Evolutionary conservation across 106 monocot genomes (phyloP), one percentile per base, ranked within the genome.

Genomic region (Gastrodia elata): DNA sequence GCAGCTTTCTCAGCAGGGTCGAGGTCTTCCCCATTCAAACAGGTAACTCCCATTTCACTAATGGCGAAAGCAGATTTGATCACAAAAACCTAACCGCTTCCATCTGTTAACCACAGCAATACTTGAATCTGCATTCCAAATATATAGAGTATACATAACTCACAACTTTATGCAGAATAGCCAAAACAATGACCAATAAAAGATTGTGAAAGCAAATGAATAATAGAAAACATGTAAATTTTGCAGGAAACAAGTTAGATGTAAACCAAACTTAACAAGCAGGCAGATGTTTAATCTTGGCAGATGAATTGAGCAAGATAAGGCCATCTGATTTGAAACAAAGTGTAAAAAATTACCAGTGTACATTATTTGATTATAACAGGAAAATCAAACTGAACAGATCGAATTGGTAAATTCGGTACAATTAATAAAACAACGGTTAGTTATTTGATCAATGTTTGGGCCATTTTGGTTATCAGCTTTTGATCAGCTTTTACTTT

Each of bases 81-180:
- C 46, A 39, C 25, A 67, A 52, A 65, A 13, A 52, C 18, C n/a
- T 27, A 30, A 38, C 14, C 11, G 28, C n/a, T 68, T 65, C 20
- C 67, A 39, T 37, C 18, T 35, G 48, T 28, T 61, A 28, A 61
- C 32, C 0, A 13, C 32, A 28, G 26, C 61, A 61, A 44, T 34
- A 33, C 10, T 27, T 75, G 42, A 44, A 75, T 74, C 74, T 64
- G 74, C 61, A 64, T 58, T 8, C 36, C 10, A 37, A n/a, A 67
- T 7, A 15, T 36, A 20, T 8, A 61, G 30, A 61, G 30, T 36
- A 37, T 37, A 67, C 8, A 38, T 20, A 67, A 67, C 14, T 27
- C 2, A 37, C 67, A 37, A 22, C 37, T 37, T 67, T 67, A 13
- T 38, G 22, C 4, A 67, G 6, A 65, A 65, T 16, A 65, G 36